Evolutionary conservation across 306 rosid genomes (phyloP).

Genomic region (Delonix regia): DNA sequence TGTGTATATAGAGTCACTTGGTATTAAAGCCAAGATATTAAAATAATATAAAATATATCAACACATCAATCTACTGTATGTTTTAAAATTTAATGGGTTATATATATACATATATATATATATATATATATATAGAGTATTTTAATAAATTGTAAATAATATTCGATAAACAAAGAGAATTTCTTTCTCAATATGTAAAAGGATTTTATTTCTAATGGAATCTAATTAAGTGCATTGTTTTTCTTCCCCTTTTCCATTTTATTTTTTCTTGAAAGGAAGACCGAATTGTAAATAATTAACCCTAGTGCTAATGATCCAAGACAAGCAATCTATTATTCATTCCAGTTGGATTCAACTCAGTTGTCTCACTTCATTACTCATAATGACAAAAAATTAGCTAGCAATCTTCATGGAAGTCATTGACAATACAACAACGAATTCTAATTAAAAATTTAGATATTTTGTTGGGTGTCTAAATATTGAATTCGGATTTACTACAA

Average conservation of each 20-base stretch:
- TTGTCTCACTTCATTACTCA: slow-evolving; percentile 1
- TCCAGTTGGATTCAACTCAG: slow-evolving; percentile 15
- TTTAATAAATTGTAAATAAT: too few species aligned
- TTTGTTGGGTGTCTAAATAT: neutral
- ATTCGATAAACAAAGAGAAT: too few species aligned
- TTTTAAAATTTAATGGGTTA: neutral
- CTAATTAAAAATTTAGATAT: neutral
- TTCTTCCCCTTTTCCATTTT: neutral
- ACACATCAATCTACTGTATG: too few species aligned
- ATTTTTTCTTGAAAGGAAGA: neutral
- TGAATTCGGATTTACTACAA: too few species aligned
- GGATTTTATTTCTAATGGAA: too few species aligned
- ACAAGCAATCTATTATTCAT: neutral
- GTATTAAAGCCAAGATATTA: too few species aligned
- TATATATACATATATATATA: too few species aligned
- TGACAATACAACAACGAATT: neutral
- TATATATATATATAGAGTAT: neutral
- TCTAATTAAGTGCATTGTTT: too few species aligned
- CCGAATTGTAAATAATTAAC: neutral
- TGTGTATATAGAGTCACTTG: too few species aligned
- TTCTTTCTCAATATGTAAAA: too few species aligned
- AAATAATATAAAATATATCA: too few species aligned
- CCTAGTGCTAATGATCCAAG: neutral
- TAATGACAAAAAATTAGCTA: slow-evolving; percentile 21
- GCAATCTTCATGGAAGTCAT: slow-evolving; percentile 6